Conservation (phyloP, 805 yeast species). For the Martiniozyma abietophila region DNA sequence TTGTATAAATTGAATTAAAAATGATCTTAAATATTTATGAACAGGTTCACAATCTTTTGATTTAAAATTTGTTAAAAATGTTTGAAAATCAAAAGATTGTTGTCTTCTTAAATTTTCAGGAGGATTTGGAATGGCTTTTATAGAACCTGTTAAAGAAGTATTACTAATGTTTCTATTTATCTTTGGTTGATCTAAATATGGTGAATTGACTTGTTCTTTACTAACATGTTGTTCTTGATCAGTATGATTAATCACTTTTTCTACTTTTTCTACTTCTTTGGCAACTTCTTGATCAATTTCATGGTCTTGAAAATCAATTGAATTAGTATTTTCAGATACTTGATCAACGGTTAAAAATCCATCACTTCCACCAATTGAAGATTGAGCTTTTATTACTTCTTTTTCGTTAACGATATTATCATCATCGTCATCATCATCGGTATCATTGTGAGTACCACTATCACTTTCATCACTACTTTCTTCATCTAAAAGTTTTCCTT, state of each 20-base stretch:
- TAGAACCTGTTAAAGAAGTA: slow-evolving; percentile 6
- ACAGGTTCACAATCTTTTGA: slow-evolving; percentile 79
- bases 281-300: slow-evolving; percentile 10
- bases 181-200: neutral
- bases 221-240: slow-evolving; percentile 31
- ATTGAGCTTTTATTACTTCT: slow-evolving; percentile 3
- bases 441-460: too few relatives aligned
- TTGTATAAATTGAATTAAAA: slow-evolving; percentile 64
- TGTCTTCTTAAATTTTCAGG: slow-evolving; percentile 22
- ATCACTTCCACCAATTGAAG: neutral
- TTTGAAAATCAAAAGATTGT: slow-evolving; percentile 69
- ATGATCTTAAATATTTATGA: slow-evolving; percentile 77
- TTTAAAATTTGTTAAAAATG: slow-evolving; percentile 62
- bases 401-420: slow-evolving; percentile 12
- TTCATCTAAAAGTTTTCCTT: slow-evolving; percentile 3
- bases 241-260: too few relatives aligned
- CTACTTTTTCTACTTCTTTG: slow-evolving; percentile 8
- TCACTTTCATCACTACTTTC: slow-evolving; percentile 8
- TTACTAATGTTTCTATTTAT: neutral
- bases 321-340: neutral
- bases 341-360: neutral
- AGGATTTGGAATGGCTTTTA: slow-evolving; percentile 22
- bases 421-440: slow-evolving; percentile 10
- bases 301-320: neutral
- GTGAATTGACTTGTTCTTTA: slow-evolving; percentile 34